These are phyloP conservation scores for Cladosporium sp. DNA, from an alignment of 2,329 filamentous ascomycete species.

Conservation along the genomic window DNA sequence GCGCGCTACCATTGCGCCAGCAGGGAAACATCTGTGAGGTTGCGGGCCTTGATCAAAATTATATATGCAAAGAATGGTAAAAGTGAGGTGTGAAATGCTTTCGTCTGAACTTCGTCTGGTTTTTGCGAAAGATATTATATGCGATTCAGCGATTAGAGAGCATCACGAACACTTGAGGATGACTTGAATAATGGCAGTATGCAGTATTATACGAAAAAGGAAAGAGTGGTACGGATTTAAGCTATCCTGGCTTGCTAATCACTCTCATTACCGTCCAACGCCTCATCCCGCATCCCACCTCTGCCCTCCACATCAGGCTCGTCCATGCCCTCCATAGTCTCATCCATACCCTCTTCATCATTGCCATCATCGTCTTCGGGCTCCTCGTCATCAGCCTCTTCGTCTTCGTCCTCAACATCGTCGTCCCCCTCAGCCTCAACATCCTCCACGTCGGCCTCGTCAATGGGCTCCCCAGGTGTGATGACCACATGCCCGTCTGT, in stretches of 20 bases:
- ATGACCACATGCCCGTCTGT: conserved; percentile 34
- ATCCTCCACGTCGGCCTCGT: conserved; percentile 52
- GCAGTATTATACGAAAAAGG: not conserved
- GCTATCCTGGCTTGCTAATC: not conserved
- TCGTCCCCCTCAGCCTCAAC: conserved; percentile 45
- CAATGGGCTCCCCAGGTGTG: conserved; percentile 20
- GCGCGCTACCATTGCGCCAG: conserved; percentile 28
- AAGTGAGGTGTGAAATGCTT: too few relatives aligned
- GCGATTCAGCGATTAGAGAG: not conserved
- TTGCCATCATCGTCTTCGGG: conserved; percentile 26
- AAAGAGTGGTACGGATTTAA: not conserved
- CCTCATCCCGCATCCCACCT: conserved; percentile 41
- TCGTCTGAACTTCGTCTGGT: too few relatives aligned
- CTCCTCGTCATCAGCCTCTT: conserved; percentile 54
- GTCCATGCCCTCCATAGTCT: conserved; percentile 58
- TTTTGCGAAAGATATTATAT: too few relatives aligned
- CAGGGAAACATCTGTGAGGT: not conserved
- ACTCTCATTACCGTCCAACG: conserved; percentile 23
- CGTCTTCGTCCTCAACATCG: conserved; percentile 40
- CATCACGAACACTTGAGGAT: not conserved
- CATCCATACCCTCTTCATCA: conserved; percentile 20
- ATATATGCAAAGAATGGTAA: too few relatives aligned
- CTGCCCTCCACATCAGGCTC: conserved; percentile 58
- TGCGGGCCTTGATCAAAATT: too few relatives aligned
- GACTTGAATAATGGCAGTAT: not conserved